These are phyloP conservation scores for Pythium myriotylum DNA, from an alignment of 352 stramenopile genomes.

Conservation along the genomic window DNA sequence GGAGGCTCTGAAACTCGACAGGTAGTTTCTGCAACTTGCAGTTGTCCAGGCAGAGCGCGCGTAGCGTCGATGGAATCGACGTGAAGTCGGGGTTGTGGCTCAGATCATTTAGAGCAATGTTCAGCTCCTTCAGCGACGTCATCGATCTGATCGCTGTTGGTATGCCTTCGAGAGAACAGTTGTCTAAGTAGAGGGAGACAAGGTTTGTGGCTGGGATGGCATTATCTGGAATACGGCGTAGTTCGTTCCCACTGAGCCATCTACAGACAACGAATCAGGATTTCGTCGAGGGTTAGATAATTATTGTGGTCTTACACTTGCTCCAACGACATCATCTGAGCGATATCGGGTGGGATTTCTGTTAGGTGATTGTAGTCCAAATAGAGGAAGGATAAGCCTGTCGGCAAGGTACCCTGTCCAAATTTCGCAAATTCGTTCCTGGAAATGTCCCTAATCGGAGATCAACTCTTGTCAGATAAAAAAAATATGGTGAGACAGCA, in stretches of 20 bases:
- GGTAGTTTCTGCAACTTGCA: constrained; percentile 7
- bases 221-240: constrained; percentile 5
- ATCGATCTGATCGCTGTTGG: constrained; percentile 2
- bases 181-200: constrained; percentile 7
- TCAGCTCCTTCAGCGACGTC: background rate
- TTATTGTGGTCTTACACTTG: constrained; percentile 8
- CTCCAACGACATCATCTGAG: constrained; percentile 1
- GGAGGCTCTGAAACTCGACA: background rate
- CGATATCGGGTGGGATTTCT: constrained; percentile 12
- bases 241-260: constrained; percentile 6
- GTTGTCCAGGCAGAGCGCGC: background rate
- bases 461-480: too few species aligned
- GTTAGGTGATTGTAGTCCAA: constrained; percentile 9
- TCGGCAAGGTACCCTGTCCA: background rate
- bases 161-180: constrained; percentile 13
- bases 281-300: background rate
- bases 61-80: background rate
- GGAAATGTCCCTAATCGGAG: background rate
- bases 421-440: constrained; percentile 5
- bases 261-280: background rate
- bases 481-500: too few species aligned
- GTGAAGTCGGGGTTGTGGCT: constrained; percentile 6
- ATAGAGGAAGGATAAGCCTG: background rate
- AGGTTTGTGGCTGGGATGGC: constrained; percentile 1
- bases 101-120: constrained; percentile 11